phyloP scores from a whole-genome alignment of 2,329 filamentous ascomycete genomes.

The Aspergillus neoniger region DNA sequence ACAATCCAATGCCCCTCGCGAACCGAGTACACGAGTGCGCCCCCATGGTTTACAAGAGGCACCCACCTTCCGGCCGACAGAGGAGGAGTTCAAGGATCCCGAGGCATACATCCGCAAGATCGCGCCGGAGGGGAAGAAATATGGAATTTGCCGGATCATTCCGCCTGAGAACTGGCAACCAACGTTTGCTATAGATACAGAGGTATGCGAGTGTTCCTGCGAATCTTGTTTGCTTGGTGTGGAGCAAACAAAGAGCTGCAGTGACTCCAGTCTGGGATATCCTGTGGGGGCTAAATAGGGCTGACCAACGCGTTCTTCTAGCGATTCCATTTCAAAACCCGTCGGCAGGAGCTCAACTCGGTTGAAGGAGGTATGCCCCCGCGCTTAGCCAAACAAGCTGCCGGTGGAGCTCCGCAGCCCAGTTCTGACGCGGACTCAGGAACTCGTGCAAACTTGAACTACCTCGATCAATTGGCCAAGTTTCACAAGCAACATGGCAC shows the following conservation, averaged over 20 bases:
- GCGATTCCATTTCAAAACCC: slow-evolving; percentile 95
- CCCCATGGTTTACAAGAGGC: slow-evolving; percentile 86
- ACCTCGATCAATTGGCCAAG: slow-evolving; percentile 90
- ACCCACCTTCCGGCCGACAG: slow-evolving; percentile 84
- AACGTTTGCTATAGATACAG: slow-evolving; percentile 92
- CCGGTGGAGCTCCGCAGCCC: slow-evolving; percentile 33
- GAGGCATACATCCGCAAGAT: slow-evolving; percentile 94
- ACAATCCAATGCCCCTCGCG: slow-evolving; percentile 73
- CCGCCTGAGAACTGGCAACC: slow-evolving; percentile 94
- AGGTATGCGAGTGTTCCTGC: slow-evolving; percentile 60
- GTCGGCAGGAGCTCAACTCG: slow-evolving; percentile 94
- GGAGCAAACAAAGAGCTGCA: background rate
- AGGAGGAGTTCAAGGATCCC: slow-evolving; percentile 93
- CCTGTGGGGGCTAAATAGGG: background rate
- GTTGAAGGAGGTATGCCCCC: slow-evolving; percentile 82
- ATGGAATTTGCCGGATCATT: slow-evolving; percentile 93
- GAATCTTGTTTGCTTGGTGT: slow-evolving; percentile 1
- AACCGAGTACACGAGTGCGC: slow-evolving; percentile 73
- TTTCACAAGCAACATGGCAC: slow-evolving; percentile 97
- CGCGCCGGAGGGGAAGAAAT: slow-evolving; percentile 77
- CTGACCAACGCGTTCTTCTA: slow-evolving; percentile 46
- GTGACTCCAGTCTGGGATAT: background rate
- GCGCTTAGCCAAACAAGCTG: slow-evolving; percentile 31
- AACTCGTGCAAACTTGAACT: slow-evolving; percentile 92
- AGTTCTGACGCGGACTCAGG: slow-evolving; percentile 58